Evolutionary conservation across 1,284 basidiomycete genomes (phyloP).

Genomic region (Rhodotorula sp.): DNA sequence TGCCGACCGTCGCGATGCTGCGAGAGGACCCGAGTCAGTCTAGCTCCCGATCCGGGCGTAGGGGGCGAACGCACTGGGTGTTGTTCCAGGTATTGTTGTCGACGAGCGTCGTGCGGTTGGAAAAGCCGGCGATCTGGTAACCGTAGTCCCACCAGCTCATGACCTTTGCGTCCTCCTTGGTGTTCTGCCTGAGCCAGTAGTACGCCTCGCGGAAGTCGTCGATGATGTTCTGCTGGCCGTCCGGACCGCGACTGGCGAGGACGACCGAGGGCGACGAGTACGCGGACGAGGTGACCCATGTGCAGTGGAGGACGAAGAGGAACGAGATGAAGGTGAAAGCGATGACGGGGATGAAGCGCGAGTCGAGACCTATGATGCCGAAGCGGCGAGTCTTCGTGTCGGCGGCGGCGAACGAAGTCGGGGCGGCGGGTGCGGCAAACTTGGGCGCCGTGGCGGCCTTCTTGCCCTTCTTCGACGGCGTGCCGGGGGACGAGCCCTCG

Average conservation of each 20-base stretch:
- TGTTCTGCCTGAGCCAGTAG: conserved; percentile 98
- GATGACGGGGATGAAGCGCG: conserved; percentile 71
- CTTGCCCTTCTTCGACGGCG: conserved; percentile 60
- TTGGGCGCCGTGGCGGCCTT: conserved; percentile 55
- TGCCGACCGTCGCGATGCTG: conserved; percentile 94
- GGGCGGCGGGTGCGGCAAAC: conserved; percentile 11
- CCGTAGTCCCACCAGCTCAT: conserved; percentile 99
- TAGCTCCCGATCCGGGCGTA: neutral
- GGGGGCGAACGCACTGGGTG: conserved; percentile 60
- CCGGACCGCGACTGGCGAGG: conserved; percentile 72
- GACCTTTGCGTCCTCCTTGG: conserved; percentile 82
- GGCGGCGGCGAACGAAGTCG: conserved; percentile 31
- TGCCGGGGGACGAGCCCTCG: conserved; percentile 41
- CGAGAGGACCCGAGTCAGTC: conserved; percentile 50
- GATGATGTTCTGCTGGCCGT: conserved; percentile 91
- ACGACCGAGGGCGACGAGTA: conserved; percentile 99
- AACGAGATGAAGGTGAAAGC: conserved; percentile 77
- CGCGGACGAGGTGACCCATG: conserved; percentile 90
- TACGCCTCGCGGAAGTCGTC: conserved; percentile 99
- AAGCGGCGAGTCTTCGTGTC: conserved; percentile 46
- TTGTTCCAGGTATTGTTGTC: conserved; percentile 99
- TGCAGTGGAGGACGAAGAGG: conserved; percentile 90
- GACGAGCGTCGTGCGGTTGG: conserved; percentile 92
- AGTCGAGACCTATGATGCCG: conserved; percentile 83
- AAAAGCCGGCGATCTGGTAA: conserved; percentile 99